These are phyloP conservation scores for Paracoccidioides brasiliensis DNA, from an alignment of 2,329 filamentous ascomycete species.

Conservation along the genomic window DNA sequence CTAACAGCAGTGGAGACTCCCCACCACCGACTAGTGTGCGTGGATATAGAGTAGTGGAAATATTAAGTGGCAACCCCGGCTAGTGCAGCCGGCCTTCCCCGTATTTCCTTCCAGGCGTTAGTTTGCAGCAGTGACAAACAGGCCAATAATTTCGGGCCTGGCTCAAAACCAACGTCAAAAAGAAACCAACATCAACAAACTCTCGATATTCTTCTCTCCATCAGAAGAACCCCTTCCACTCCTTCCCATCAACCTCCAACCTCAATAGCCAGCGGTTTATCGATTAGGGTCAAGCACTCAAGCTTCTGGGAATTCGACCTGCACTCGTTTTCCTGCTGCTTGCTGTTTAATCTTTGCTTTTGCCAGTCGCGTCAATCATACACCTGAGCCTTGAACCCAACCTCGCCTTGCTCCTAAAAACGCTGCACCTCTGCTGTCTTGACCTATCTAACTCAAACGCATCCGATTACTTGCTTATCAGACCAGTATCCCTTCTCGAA, in stretches of 20 bases:
- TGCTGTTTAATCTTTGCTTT: constrained; percentile 2
- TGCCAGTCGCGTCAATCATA: not conserved
- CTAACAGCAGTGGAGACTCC: no score
- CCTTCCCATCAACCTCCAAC: constrained; percentile 2
- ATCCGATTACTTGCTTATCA: not conserved
- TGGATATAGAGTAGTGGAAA: not conserved
- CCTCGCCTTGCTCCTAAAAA: not conserved
- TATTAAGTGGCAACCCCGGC: not conserved
- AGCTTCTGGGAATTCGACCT: constrained; percentile 26
- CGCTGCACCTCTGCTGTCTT: not conserved
- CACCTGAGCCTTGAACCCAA: not conserved
- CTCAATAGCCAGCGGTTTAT: not conserved
- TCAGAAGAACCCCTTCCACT: constrained; percentile 2
- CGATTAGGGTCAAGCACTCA: constrained; percentile 8
- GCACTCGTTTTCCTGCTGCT: constrained; percentile 27
- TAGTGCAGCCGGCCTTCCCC: not conserved
- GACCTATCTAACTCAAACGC: not conserved
- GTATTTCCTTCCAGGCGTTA: not conserved
- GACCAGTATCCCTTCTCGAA: not conserved
- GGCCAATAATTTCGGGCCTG: not conserved
- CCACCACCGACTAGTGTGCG: not conserved
- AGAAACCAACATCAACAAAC: not conserved
- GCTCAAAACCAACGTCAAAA: not conserved
- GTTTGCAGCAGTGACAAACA: not conserved
- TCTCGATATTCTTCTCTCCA: not conserved